Base-by-base conservation (phyloP, 805 yeast species). In the Cyberlindnera lachancei region DNA sequence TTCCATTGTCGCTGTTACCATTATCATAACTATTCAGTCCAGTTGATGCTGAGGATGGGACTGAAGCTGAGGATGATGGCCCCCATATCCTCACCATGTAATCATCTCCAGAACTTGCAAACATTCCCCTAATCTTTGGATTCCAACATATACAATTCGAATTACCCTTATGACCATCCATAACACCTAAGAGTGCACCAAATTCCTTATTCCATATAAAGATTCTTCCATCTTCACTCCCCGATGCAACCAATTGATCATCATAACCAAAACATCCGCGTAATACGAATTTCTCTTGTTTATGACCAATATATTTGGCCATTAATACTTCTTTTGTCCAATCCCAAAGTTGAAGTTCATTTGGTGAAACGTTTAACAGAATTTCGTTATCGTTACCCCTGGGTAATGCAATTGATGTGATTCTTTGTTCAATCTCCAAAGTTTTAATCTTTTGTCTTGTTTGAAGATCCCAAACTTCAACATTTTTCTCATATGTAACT, bases 91-190 rank as follows among this genome's bases (percentile, higher is more conserved):
- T 74, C 4, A 85, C 78, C 7, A 66, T 56, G 14, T 71, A 67
- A 53, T 88, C 96, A 54, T 87, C 96, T 12, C 94, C 85, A 24
- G 86, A 87, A 15, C 90, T 77, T 6, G 86, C 92, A 73, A 88
- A 78, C 56, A 78, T 58, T 10, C 55, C 47, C 31, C 59, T 56
- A 24, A 57, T 44, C 2, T 40, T 46, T 1, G 74, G 69, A 43
- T 74, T 77, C 88, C 92, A 86, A 37, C 79, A 76, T 3, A 86
- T 92, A 28, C 83, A 74, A 51, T 84, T 87, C 42, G 90, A 82
- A 37, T 75, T 60, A 0, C 74, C 74, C 9, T 55, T 53, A 52
- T 84, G 94, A 2, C 78, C 90, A 25, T 70, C 64, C 15, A 82
- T 58, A 11, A 73, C 52, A 13, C 58, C 59, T 4, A 87, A 58